Conservation (phyloP, 2,329 filamentous ascomycete genomes). For the Periconia digitata region DNA sequence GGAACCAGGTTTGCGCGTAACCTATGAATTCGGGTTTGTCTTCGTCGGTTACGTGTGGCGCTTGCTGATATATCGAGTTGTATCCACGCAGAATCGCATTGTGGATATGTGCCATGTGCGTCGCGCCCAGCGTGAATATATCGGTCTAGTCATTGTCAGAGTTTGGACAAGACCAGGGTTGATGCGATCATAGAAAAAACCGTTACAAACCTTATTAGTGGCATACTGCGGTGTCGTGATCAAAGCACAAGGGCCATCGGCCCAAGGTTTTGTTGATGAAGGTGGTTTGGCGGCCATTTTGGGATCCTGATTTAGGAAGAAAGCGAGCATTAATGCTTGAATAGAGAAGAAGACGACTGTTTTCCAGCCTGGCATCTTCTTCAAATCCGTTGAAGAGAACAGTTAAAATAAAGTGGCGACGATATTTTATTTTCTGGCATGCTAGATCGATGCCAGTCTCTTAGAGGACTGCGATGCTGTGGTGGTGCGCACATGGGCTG, state of each 20-base stretch:
- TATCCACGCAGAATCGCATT: slow-evolving; percentile 45
- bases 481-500: slow-evolving; percentile 3
- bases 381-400: neutral
- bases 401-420: neutral
- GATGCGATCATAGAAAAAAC: neutral
- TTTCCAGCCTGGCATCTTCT: slow-evolving; percentile 4
- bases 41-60: slow-evolving; percentile 28
- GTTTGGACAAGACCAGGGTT: neutral
- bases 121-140: slow-evolving; percentile 37
- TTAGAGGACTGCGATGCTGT: neutral
- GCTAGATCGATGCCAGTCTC: neutral
- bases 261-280: slow-evolving; percentile 25
- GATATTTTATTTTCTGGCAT: neutral
- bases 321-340: slow-evolving; percentile 9
- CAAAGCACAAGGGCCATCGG: slow-evolving; percentile 30
- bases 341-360: slow-evolving; percentile 11
- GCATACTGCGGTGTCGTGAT: slow-evolving; percentile 32
- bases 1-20: slow-evolving; percentile 38
- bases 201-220: slow-evolving; percentile 28
- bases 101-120: slow-evolving; percentile 44
- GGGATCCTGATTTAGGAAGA: slow-evolving; percentile 10
- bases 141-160: slow-evolving; percentile 21
- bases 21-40: slow-evolving; percentile 41
- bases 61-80: slow-evolving; percentile 46
- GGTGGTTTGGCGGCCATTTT: slow-evolving; percentile 13